Conservation (phyloP, 192 early-diverging fungal species). For the Mortierella antarctica region DNA sequence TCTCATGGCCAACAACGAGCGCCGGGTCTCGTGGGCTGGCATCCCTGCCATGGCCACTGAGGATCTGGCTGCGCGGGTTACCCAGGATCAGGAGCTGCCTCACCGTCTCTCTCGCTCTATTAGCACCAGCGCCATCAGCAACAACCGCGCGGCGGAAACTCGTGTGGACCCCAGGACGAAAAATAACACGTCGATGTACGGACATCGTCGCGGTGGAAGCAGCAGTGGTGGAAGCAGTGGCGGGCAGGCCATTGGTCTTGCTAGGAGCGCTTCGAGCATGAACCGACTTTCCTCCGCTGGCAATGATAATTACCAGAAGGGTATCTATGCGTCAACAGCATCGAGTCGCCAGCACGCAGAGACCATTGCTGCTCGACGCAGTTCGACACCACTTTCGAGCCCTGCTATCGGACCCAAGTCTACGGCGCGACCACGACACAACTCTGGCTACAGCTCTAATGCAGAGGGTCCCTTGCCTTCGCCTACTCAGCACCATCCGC, state of each 20-base stretch:
- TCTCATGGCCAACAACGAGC: constrained; percentile 42
- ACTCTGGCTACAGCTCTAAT: constrained; percentile 6
- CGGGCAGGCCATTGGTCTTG: constrained; percentile 1
- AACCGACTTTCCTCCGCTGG: constrained; percentile 16
- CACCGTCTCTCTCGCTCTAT: constrained; percentile 23
- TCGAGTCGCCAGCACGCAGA: constrained; percentile 44
- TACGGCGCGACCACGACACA: constrained; percentile 22
- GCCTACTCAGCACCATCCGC: constrained; percentile 16
- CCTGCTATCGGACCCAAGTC: constrained; percentile 39
- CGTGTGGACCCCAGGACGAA: constrained; percentile 2
- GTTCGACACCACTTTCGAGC: constrained; percentile 26
- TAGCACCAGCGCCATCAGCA: constrained; percentile 23
- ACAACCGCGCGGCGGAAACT: neutral
- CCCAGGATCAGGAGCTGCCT: constrained; percentile 7
- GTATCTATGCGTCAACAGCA: constrained; percentile 27
- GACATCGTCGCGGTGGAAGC: constrained; percentile 40
- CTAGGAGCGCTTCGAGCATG: constrained; percentile 20
- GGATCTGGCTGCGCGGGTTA: neutral
- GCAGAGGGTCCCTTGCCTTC: constrained; percentile 17
- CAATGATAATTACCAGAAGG: constrained; percentile 7
- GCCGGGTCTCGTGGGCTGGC: constrained; percentile 52
- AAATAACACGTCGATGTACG: constrained; percentile 35
- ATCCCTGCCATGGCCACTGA: constrained; percentile 14
- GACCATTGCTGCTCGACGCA: constrained; percentile 20
- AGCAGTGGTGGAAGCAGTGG: constrained; percentile 29